Evolutionary conservation across 164 flowering plant genomes (phyloP).

Genomic region (Hamamelis virginiana): DNA sequence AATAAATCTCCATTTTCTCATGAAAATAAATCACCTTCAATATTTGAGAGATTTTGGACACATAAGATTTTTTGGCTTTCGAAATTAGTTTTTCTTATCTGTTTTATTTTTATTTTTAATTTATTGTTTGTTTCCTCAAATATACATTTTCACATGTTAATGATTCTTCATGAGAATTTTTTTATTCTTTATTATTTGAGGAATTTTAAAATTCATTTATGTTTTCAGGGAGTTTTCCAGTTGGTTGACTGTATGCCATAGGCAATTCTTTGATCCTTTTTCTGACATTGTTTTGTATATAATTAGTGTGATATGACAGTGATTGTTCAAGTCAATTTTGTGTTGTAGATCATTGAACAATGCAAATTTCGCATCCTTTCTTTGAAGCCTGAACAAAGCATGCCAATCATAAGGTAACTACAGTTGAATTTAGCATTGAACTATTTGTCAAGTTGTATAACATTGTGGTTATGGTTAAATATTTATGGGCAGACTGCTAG

Average conservation of each 20-base stretch:
- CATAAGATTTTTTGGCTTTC: too few relatives aligned
- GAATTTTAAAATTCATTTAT: too few relatives aligned
- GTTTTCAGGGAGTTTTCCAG: not conserved
- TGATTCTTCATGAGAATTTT: not conserved
- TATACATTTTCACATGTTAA: not conserved
- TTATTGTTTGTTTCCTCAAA: not conserved
- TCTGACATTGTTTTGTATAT: not conserved
- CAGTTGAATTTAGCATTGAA: not conserved
- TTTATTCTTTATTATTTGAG: not conserved
- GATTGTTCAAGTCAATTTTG: not conserved
- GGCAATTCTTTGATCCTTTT: not conserved
- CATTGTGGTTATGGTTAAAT: not conserved
- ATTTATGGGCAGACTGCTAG: slow-evolving; percentile 52
- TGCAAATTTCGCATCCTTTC: slow-evolving; percentile 81
- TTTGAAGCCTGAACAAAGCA: slow-evolving; percentile 64
- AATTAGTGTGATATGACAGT: not conserved
- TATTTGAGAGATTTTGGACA: too few relatives aligned
- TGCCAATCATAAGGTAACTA: slow-evolving; percentile 57
- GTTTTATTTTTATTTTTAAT: not conserved
- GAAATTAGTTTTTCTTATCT: too few relatives aligned
- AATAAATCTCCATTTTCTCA: too few relatives aligned
- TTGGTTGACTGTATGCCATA: not conserved
- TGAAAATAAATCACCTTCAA: too few relatives aligned
- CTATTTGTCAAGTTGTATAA: not conserved
- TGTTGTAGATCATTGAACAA: slow-evolving; percentile 75